Evolutionary conservation across 495 filamentous ascomycete genomes (phyloP).

Genomic region (Xylaria scruposa): DNA sequence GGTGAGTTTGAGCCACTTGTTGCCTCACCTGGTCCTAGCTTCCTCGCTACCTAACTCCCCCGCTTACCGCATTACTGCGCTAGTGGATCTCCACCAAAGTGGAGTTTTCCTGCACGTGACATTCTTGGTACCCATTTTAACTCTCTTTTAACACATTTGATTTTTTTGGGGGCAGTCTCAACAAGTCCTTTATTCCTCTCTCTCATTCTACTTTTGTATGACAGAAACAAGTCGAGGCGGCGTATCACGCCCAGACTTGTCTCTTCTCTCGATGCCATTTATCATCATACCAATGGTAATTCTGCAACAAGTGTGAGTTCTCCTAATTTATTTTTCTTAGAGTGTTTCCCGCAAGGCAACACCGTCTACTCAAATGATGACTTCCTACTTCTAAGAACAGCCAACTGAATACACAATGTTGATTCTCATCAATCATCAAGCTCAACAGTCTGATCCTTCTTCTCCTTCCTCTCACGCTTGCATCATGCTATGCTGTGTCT

Average conservation of each 20-base stretch:
- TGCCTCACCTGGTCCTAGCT: conserved; percentile 11
- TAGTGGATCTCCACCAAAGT: not conserved
- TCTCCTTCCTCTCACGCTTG: not conserved
- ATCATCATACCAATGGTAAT: not conserved
- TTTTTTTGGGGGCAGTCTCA: not conserved
- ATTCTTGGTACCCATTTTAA: not conserved
- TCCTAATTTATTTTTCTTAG: not conserved
- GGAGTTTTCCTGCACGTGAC: not conserved
- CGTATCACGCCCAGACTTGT: not conserved
- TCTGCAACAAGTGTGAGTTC: not conserved
- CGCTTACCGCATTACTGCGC: not conserved
- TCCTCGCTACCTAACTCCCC: not conserved
- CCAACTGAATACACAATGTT: conserved; percentile 63
- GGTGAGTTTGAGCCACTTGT: conserved; percentile 1
- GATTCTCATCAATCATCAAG: conserved; percentile 60
- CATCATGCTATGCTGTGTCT: conserved; percentile 7
- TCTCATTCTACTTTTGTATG: not conserved
- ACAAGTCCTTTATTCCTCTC: not conserved
- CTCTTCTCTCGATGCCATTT: not conserved
- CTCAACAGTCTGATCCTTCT: conserved; percentile 64
- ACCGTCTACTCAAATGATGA: conserved; percentile 48
- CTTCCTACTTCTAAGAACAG: conserved; percentile 63
- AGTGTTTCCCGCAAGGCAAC: not conserved
- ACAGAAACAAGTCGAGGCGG: not conserved
- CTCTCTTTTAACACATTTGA: not conserved